Evolutionary conservation across 164 flowering plant genomes (phyloP), one percentile per base, ranked within the genome.

Genomic region (Saururus chinensis): DNA sequence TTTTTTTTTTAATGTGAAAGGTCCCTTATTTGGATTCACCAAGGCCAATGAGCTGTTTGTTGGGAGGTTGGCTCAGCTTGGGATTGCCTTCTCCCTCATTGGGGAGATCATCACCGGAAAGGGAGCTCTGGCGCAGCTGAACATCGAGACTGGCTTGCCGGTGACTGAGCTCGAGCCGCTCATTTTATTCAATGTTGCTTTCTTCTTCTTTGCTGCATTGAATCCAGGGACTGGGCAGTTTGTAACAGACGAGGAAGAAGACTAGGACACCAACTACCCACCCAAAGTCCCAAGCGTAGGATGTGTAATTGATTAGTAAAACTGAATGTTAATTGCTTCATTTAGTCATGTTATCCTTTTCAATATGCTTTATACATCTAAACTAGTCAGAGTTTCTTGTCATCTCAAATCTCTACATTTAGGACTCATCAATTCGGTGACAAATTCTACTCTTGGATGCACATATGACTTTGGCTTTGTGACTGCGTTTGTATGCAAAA

Each of bases 11-110:
- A 14, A 21, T 65, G 57, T 65, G 26, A 8, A 65, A 86, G 98
- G 98, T 69, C 98, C 97, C 22, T 64, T 89, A 25, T 92, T 92
- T 45, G 98, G 98, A 72, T 92, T 92, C 73, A 92, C 98, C 35
- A 92, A 92, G 79, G 48, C 98, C 19, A 92, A 92, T 40, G 98
- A 92, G 84, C 84, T 92, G 17, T 92, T 92, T 61, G 98, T 93
- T 1, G 98, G 98, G 61, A 88, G 97, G 79, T 73, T 93, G 77
- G 98, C 98, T n/a, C 98, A 93, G 72, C 74, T 93, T 69, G 98
- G 98, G 0, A 76, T 93, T 48, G 98, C 90, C 1, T 93, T 93
- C 87, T 93, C 98, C 1, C 56, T 93, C 41, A 93, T 93, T 40
- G 98, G 98, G 72, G 98, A 93, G 60, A 89, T 89, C 21, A 76